These are phyloP conservation scores for Citrus glauca DNA, from an alignment of 345 rosid species.

Conservation along the genomic window DNA sequence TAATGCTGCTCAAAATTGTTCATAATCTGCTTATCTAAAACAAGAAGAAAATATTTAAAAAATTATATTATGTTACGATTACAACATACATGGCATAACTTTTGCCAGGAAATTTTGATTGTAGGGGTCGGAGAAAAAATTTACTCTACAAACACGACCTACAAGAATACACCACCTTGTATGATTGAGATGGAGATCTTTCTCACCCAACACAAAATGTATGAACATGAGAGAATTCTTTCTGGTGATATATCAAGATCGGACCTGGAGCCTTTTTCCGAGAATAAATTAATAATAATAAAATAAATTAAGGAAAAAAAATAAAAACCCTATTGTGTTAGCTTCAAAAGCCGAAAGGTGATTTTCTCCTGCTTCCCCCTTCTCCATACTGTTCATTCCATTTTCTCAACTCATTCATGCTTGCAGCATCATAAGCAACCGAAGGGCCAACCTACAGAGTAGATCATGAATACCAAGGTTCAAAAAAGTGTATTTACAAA, in stretches of 20 bases:
- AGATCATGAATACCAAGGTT: background rate
- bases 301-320: no score
- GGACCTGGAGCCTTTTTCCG: background rate
- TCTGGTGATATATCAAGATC: background rate
- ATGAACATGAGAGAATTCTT: background rate
- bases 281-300: background rate
- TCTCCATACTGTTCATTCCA: slow-evolving; percentile 99
- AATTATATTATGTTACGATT: background rate
- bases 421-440: slow-evolving; percentile 77
- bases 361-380: slow-evolving; percentile 82
- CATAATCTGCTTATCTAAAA: background rate
- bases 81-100: slow-evolving; percentile 13
- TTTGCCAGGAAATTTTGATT: background rate
- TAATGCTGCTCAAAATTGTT: background rate
- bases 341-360: slow-evolving; percentile 79
- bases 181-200: background rate
- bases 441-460: slow-evolving; percentile 81
- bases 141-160: background rate
- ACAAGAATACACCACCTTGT: background rate
- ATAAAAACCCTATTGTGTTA: background rate
- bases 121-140: background rate
- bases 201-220: background rate
- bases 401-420: slow-evolving; percentile 94
- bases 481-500: background rate
- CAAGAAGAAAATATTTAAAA: no score